Base-by-base conservation (phyloP, 2,329 filamentous ascomycete genomes). In the Alternaria infectoria region DNA sequence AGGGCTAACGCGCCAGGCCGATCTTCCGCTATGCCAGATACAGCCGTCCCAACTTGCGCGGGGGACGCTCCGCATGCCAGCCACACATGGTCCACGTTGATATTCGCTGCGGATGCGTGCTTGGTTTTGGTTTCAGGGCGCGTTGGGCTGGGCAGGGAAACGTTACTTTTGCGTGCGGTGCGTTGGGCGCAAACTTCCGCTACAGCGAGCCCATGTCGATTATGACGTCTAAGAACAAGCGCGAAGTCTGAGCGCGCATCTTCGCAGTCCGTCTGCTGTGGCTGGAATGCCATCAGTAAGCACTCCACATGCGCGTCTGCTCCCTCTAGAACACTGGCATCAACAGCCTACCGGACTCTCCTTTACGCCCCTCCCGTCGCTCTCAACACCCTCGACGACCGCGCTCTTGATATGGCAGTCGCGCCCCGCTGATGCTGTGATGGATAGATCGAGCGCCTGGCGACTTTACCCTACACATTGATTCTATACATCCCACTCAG, bases 281-380 rank as follows among this genome's bases (percentile, higher is more conserved):
- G 57, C 61, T 66, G 57, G 57, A 54, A 30, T 26, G 50, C 57
- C 57, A 65, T 62, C 62, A 67, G 59, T 67, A 62, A 65, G 65
- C 65, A 59, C 49, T 66, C 64, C 49, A 56, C 59, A 36, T 59
- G 60, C 57, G 54, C 57, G 45, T 46, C 49, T 44, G 40, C 28
- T 30, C 28, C 28, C 36, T 50, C 19, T 47, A 54, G 28, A 26
- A 25, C 19, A 50, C 51, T 13, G 55, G 47, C 43, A 25, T 40
- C 30, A 19, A 26, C 21, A 50, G 44, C 46, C 61, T 25, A 47
- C 61, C 28, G 47, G 17, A 59, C 54, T 25, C 36, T 43, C 40
- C 25, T 30, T 4, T 32, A 52, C 56, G 51, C 50, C 60, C 50
- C 60, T 43, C 60, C 43, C 45, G 57, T 26, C 54, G 36, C 46